Evolutionary conservation across 306 rosid genomes (phyloP).

Genomic region (Inga oerstediana): DNA sequence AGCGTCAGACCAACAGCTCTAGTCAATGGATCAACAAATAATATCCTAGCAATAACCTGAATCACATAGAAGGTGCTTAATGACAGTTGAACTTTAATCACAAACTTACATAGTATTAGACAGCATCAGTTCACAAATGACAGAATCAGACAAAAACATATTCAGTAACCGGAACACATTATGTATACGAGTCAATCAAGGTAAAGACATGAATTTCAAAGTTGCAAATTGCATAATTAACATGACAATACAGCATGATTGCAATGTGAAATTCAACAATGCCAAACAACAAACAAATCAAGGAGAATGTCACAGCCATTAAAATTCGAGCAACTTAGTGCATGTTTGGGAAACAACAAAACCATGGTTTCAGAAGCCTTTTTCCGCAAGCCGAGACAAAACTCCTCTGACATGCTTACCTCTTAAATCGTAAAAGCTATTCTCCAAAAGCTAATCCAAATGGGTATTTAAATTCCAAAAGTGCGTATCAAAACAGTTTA

Average conservation of each 20-base stretch:
- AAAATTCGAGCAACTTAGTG: background rate
- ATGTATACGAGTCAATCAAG: background rate
- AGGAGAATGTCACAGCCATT: constrained; percentile 1
- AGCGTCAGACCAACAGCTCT: constrained; percentile 96
- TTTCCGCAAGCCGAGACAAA: too few relatives aligned
- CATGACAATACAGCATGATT: constrained; percentile 2
- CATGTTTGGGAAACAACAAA: too few relatives aligned
- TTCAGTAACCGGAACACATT: background rate
- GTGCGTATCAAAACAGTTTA: background rate
- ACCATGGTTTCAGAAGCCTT: too few relatives aligned
- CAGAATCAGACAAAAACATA: constrained; percentile 10
- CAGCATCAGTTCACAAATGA: constrained; percentile 21
- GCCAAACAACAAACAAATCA: constrained; percentile 18
- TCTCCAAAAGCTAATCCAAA: too few relatives aligned
- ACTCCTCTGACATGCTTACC: too few relatives aligned
- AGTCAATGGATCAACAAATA: constrained; percentile 87
- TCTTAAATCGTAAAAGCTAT: too few relatives aligned
- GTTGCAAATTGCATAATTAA: constrained; percentile 17
- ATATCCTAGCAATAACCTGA: constrained; percentile 82
- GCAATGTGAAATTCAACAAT: constrained; percentile 21
- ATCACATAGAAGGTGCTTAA: constrained; percentile 31
- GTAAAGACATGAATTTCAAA: constrained; percentile 12
- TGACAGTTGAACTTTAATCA: constrained; percentile 19
- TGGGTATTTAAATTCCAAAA: background rate
- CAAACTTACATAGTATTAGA: constrained; percentile 2